phyloP scores from a whole-genome alignment of 1,284 basidiomycete genomes.

The Ustilago hordei region DNA sequence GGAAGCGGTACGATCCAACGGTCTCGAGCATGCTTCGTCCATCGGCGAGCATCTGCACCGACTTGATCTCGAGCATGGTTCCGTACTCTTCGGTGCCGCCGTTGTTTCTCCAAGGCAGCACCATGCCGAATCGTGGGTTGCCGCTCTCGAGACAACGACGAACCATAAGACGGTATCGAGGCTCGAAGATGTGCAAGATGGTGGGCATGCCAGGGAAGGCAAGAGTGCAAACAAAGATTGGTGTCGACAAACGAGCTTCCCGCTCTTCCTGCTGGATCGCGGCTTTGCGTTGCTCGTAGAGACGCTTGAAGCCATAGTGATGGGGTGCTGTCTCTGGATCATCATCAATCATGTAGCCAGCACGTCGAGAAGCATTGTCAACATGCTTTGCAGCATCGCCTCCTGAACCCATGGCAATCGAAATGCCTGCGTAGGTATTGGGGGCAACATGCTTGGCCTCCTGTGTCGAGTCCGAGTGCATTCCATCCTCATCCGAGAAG shows the following conservation, averaged over 20 bases:
- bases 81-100: conserved; percentile 78
- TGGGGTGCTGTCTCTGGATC: conserved; percentile 41
- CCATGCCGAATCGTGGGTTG: conserved; percentile 85
- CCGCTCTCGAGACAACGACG: conserved; percentile 84
- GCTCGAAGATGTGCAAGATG: conserved; percentile 90
- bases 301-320: conserved; percentile 46
- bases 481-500: conserved; percentile 40
- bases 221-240: conserved; percentile 89
- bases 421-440: conserved; percentile 31
- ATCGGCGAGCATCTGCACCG: conserved; percentile 87
- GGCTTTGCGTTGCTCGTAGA: conserved; percentile 74
- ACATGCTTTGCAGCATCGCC: background rate
- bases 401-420: conserved; percentile 14
- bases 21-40: conserved; percentile 90
- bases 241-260: conserved; percentile 82
- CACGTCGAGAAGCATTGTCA: background rate
- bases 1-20: conserved; percentile 84
- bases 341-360: conserved; percentile 38
- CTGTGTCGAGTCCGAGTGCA: conserved; percentile 38
- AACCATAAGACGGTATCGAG: conserved; percentile 89
- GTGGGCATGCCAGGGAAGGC: conserved; percentile 91
- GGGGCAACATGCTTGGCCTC: conserved; percentile 11
- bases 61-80: conserved; percentile 90
- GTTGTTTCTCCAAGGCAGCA: conserved; percentile 76
- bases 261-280: conserved; percentile 81